Evolutionary conservation across 768 basidiomycete species (phyloP).

Genomic region (Termitomyces sp.): DNA sequence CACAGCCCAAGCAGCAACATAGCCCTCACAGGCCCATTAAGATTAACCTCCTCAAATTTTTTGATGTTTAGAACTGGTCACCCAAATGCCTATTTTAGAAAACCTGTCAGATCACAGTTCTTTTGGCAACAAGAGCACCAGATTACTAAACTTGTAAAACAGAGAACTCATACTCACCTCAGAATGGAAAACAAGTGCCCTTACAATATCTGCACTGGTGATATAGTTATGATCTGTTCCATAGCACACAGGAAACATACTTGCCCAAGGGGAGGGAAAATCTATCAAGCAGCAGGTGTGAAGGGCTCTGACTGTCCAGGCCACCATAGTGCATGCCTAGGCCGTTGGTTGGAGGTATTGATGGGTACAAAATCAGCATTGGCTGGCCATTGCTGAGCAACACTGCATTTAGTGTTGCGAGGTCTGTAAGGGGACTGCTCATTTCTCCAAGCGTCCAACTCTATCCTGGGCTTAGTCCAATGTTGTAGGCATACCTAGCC

Average conservation of each 20-base stretch:
- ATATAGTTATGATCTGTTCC: constrained; percentile 92
- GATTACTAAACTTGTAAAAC: constrained; percentile 6
- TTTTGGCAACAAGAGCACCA: constrained; percentile 1
- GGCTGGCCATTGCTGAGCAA: constrained; percentile 13
- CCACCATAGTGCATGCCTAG: constrained; percentile 19
- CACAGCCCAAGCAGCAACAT: constrained; percentile 6
- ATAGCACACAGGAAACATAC: constrained; percentile 87
- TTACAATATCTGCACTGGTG: constrained; percentile 95
- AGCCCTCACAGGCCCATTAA: constrained; percentile 25
- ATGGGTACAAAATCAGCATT: not conserved
- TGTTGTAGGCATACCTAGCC: no score
- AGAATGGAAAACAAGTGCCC: constrained; percentile 89
- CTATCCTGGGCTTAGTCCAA: no score
- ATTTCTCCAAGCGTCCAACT: no score
- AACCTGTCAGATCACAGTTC: constrained; percentile 2
- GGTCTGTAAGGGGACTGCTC: no score
- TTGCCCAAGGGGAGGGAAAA: constrained; percentile 87
- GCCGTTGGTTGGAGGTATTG: not conserved
- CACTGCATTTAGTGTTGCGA: no score
- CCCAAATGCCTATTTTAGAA: constrained; percentile 59
- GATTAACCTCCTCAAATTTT: constrained; percentile 96
- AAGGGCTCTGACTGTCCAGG: constrained; percentile 43
- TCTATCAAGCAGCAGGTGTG: constrained; percentile 78
- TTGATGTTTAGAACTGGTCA: constrained; percentile 91
- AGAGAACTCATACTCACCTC: constrained; percentile 53